These are phyloP conservation scores for Penicillium sp. DNA, from an alignment of 2,329 filamentous ascomycete species.

Conservation along the genomic window DNA sequence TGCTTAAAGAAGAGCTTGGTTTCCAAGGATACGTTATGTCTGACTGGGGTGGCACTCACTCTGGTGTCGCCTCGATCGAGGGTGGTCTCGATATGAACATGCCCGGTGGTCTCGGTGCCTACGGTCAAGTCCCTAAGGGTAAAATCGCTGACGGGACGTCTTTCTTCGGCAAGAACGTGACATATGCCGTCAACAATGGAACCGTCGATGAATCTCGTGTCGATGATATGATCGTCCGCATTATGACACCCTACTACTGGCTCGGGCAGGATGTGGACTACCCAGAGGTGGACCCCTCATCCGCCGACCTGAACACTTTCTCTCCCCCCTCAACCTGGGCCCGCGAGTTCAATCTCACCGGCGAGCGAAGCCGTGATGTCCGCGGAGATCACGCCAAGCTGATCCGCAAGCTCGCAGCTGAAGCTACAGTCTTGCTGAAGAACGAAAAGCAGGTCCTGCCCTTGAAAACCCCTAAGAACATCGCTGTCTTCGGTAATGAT, in stretches of 20 bases:
- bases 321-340: constrained; percentile 14
- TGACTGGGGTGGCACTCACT: constrained; percentile 48
- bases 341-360: constrained; percentile 19
- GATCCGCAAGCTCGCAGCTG: constrained; percentile 72
- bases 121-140: constrained; percentile 35
- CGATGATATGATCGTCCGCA: constrained; percentile 50
- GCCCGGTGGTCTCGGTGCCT: constrained; percentile 27
- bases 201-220: constrained; percentile 42
- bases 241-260: constrained; percentile 50
- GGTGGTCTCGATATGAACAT: constrained; percentile 44
- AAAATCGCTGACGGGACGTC: background rate
- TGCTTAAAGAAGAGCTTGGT: constrained; percentile 52
- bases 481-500: constrained; percentile 54
- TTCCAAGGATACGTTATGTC: constrained; percentile 51
- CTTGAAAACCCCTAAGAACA: constrained; percentile 47
- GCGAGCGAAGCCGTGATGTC: constrained; percentile 53
- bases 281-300: constrained; percentile 28
- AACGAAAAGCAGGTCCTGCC: constrained; percentile 53
- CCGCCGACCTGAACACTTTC: constrained; percentile 31
- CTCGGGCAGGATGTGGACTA: constrained; percentile 45
- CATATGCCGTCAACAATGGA: constrained; percentile 38
- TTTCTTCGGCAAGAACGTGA: constrained; percentile 24
- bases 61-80: constrained; percentile 48
- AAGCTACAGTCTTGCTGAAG: constrained; percentile 71
- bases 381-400: constrained; percentile 65